These are phyloP conservation scores for Fusarium sp. DNA, from an alignment of 2,329 filamentous ascomycete species.

Conservation along the genomic window DNA sequence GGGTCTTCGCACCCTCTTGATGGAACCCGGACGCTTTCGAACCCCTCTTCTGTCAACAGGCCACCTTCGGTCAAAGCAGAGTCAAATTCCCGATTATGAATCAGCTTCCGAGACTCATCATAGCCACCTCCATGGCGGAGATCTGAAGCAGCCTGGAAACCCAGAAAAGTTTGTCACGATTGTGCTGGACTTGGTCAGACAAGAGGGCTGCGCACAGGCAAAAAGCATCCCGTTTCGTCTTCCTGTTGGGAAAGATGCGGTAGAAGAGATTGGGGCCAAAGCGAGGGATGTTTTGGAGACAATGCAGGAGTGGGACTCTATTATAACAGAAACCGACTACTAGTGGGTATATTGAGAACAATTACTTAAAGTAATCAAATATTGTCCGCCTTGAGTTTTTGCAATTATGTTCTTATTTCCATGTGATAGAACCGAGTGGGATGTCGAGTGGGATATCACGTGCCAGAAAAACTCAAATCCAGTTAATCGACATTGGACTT, in stretches of 20 bases:
- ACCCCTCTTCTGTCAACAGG: neutral
- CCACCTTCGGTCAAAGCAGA: neutral
- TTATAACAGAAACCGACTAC: conserved; percentile 37
- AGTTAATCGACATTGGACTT: rapidly evolving
- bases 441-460: neutral
- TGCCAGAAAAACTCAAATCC: neutral
- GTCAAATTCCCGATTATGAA: conserved; percentile 3
- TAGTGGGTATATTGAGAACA: too few species aligned
- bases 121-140: neutral
- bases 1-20: conserved; percentile 1
- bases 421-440: neutral
- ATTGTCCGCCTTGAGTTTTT: too few species aligned
- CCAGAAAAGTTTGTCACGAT: neutral
- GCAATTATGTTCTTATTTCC: neutral
- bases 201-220: neutral
- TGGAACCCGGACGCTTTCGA: conserved; percentile 14
- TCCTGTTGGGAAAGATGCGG: conserved; percentile 45
- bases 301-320: conserved; percentile 38
- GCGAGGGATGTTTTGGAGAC: conserved; percentile 34
- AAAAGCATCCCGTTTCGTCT: conserved; percentile 33
- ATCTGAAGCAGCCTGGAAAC: neutral
- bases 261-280: conserved; percentile 38
- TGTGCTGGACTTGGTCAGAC: conserved; percentile 4
- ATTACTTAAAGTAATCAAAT: neutral
- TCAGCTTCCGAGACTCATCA: neutral